Percentiles rank a stretch among this genome's conserved stretches.
Evolutionary conservation across 2,329 filamentous ascomycete genomes (phyloP).

Genomic region (Chaetomiaceae sp.): DNA sequence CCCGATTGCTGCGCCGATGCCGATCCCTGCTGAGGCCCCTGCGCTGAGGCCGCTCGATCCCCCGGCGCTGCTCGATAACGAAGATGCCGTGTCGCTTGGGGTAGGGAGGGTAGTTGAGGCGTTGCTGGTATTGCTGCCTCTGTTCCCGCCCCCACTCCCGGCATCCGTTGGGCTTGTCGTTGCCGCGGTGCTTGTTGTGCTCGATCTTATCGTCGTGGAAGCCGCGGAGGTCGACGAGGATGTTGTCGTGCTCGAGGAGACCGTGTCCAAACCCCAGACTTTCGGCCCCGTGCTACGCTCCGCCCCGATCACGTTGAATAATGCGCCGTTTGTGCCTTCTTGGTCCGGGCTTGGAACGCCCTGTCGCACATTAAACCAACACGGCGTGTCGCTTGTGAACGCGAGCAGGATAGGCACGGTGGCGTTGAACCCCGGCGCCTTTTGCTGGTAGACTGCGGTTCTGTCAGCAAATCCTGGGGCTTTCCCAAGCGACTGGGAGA

Average conservation of each 20-base stretch:
- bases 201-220: neutral
- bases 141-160: neutral
- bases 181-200: neutral
- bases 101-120: neutral
- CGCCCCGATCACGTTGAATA: conserved; percentile 5
- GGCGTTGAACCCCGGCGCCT: conserved; percentile 7
- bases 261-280: neutral
- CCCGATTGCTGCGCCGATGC: conserved; percentile 1
- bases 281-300: conserved; percentile 1
- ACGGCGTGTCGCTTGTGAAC: conserved; percentile 8
- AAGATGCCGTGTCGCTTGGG: neutral
- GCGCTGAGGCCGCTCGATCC: conserved; percentile 6
- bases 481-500: neutral
- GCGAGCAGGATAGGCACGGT: conserved; percentile 11
- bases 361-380: conserved; percentile 15
- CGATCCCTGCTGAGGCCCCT: conserved; percentile 11
- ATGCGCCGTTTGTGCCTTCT: neutral
- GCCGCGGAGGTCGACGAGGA: neutral
- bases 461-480: neutral
- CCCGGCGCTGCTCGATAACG: neutral
- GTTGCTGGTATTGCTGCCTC: neutral
- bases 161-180: no score
- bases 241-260: neutral
- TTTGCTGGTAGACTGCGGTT: conserved; percentile 1
- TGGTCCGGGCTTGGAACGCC: no score